A percentile compares a stretch with the other conserved stretches of the same genome.
Conservation (phyloP, 2,329 filamentous ascomycete genomes). For the Aspergillus brunneoviolaceus region DNA sequence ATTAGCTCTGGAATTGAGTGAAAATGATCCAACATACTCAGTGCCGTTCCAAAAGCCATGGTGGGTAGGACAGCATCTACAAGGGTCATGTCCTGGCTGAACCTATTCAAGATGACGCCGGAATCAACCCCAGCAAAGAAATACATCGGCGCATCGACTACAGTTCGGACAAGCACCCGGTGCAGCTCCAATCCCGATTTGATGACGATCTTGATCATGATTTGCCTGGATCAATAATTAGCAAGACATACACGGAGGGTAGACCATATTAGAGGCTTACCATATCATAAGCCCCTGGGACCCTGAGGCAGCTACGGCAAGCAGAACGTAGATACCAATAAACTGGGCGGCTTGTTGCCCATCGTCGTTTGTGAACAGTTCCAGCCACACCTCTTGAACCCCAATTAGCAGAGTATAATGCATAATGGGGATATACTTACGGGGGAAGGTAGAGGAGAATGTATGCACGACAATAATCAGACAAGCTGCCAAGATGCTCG, state of each 20-base stretch:
- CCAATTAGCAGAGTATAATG: neutral
- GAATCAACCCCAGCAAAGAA: neutral
- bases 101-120: neutral
- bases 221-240: neutral
- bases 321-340: neutral
- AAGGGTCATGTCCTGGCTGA: constrained; percentile 7
- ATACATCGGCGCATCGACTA: neutral
- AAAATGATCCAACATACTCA: neutral
- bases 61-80: neutral
- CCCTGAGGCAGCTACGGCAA: neutral
- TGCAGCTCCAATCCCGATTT: neutral
- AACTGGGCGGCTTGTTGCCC: neutral
- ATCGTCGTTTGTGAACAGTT: neutral
- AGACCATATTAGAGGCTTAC: neutral
- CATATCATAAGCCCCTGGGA: constrained; percentile 3
- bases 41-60: neutral
- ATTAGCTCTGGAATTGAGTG: neutral
- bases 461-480: neutral
- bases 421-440: neutral
- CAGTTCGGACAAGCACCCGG: neutral
- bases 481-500: neutral
- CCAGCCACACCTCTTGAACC: neutral
- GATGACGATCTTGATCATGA: constrained; percentile 2
- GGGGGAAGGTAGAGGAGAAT: neutral
- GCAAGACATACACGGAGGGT: neutral